Percentiles rank a stretch among this genome's conserved stretches.
These are phyloP conservation scores for Ceratobasidium sp. DNA, from an alignment of 1,284 basidiomycete species.

Conservation along the genomic window DNA sequence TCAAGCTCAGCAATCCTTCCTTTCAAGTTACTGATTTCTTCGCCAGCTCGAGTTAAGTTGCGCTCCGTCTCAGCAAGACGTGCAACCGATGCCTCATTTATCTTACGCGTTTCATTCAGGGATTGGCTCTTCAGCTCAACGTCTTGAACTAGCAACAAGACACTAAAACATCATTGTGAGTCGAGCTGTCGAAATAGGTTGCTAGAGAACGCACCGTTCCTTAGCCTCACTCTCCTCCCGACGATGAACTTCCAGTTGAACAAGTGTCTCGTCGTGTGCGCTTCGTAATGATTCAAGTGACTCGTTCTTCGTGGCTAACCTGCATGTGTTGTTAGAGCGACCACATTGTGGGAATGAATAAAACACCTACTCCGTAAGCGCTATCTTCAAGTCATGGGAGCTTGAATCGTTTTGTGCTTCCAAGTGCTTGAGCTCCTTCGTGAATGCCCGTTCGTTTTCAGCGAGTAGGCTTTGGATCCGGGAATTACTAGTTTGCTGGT, in stretches of 20 bases:
- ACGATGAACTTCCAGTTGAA: constrained; percentile 18
- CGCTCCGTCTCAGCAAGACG: constrained; percentile 3
- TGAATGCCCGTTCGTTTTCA: constrained; percentile 27
- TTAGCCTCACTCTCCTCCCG: constrained; percentile 19
- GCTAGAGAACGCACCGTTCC: background rate
- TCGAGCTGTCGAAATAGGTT: background rate
- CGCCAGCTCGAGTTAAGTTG: background rate
- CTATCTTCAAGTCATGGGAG: constrained; percentile 5
- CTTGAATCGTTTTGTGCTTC: constrained; percentile 20
- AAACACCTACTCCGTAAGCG: constrained; percentile 22
- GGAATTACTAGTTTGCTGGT: constrained; percentile 6
- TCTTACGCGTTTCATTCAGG: constrained; percentile 49
- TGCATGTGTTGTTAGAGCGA: background rate
- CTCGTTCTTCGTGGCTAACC: background rate
- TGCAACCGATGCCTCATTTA: constrained; percentile 46
- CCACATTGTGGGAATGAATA: background rate
- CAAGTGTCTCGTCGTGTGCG: constrained; percentile 2
- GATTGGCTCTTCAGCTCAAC: constrained; percentile 7
- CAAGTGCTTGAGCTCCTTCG: constrained; percentile 10
- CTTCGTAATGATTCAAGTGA: background rate
- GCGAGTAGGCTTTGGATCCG: constrained; percentile 13
- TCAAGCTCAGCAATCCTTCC: constrained; percentile 21
- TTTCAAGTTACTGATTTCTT: constrained; percentile 15
- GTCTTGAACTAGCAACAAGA: constrained; percentile 6
- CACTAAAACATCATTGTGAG: background rate